Evolutionary conservation across 2,329 filamentous ascomycete genomes (phyloP).

Genomic region (Fusarium tupiense): DNA sequence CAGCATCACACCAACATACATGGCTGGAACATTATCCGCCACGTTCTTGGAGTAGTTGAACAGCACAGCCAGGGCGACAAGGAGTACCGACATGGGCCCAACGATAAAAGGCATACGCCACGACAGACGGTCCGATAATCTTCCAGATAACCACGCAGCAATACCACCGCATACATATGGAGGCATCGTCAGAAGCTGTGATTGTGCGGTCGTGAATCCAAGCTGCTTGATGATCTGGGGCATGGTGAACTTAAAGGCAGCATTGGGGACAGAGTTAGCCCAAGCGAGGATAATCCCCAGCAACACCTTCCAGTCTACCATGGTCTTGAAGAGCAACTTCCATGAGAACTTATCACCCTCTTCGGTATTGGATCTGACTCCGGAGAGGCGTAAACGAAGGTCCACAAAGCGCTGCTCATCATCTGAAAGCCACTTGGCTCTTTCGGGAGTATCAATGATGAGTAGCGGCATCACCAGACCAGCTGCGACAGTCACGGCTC

Average conservation of each 20-base stretch:
- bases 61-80: slow-evolving; percentile 48
- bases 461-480: slow-evolving; percentile 48
- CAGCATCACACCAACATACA: slow-evolving; percentile 23
- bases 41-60: slow-evolving; percentile 49
- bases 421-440: slow-evolving; percentile 46
- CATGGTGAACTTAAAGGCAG: slow-evolving; percentile 43
- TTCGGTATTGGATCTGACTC: slow-evolving; percentile 42
- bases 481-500: slow-evolving; percentile 52
- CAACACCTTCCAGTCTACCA: slow-evolving; percentile 54
- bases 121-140: slow-evolving; percentile 47
- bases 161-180: slow-evolving; percentile 48
- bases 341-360: slow-evolving; percentile 43
- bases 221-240: slow-evolving; percentile 53
- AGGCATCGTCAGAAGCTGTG: slow-evolving; percentile 46
- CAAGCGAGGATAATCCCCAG: slow-evolving; percentile 48
- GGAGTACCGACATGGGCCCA: slow-evolving; percentile 42
- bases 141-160: slow-evolving; percentile 41
- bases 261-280: slow-evolving; percentile 39
- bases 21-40: slow-evolving; percentile 46
- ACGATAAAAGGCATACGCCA: slow-evolving; percentile 54
- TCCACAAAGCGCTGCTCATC: slow-evolving; percentile 49
- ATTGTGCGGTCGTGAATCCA: slow-evolving; percentile 47
- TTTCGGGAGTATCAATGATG: slow-evolving; percentile 53
- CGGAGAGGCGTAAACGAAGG: slow-evolving; percentile 43
- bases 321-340: slow-evolving; percentile 43